Conservation (phyloP, 1,139 yeast genomes). For the Pichia sp. region DNA sequence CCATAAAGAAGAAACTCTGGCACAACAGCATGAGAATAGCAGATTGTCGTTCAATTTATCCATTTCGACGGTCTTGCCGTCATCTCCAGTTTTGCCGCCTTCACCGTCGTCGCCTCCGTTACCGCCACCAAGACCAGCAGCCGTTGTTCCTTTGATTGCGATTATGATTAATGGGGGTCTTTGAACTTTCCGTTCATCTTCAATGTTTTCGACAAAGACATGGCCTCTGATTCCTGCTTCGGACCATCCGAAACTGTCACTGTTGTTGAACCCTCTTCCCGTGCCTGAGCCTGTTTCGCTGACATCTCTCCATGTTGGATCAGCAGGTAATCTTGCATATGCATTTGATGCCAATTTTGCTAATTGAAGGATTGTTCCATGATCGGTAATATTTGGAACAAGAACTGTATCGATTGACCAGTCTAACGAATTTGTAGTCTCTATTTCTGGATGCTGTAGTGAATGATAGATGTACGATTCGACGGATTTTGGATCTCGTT, state of each 20-base stretch:
- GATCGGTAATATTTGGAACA: constrained; percentile 76
- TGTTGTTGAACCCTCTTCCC: constrained; percentile 22
- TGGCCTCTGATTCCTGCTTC: constrained; percentile 87
- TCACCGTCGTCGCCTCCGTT: constrained; percentile 74
- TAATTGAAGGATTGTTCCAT: constrained; percentile 65
- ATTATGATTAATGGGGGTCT: constrained; percentile 60
- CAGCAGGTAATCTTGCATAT: constrained; percentile 71
- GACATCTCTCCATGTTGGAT: constrained; percentile 90
- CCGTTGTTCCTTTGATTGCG: constrained; percentile 90
- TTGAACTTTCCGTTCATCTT: constrained; percentile 21
- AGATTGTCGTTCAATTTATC: constrained; percentile 89
- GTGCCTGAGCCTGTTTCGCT: constrained; percentile 29
- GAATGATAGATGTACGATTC: constrained; percentile 68
- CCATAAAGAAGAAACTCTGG: constrained; percentile 90
- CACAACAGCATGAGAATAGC: constrained; percentile 95
- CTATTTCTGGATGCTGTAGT: constrained; percentile 44
- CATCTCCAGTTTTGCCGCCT: constrained; percentile 67
- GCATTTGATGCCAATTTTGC: constrained; percentile 94
- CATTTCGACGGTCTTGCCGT: constrained; percentile 70
- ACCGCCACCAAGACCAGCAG: constrained; percentile 73
- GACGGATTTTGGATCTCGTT: constrained; percentile 61
- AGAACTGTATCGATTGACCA: constrained; percentile 50
- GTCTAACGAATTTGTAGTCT: constrained; percentile 44
- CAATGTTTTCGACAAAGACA: constrained; percentile 68
- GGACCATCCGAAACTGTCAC: constrained; percentile 81